Evolutionary conservation across 768 basidiomycete species (phyloP).

Genomic region (Phaeotremella skinneri): DNA sequence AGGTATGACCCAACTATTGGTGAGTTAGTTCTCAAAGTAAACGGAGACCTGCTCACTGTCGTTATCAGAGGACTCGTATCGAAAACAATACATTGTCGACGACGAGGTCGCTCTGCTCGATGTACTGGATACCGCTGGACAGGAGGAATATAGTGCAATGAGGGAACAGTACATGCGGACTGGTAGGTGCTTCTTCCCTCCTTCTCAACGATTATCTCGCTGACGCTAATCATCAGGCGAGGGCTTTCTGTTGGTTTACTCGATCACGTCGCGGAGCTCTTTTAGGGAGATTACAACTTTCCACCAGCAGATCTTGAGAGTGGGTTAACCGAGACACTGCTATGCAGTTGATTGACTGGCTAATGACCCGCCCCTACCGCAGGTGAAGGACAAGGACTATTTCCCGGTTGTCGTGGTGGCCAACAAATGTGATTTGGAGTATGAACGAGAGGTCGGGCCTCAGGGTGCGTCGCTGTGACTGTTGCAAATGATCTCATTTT

Average conservation of each 20-base stretch:
- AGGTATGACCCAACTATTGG: conserved; percentile 84
- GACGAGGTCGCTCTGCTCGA: conserved; percentile 98
- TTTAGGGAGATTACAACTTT: conserved; percentile 96
- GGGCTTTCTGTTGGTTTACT: conserved; percentile 95
- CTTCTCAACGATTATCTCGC: background rate
- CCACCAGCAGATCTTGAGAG: conserved; percentile 81
- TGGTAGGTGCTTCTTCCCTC: conserved; percentile 34
- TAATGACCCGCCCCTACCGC: conserved; percentile 29
- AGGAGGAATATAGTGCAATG: conserved; percentile 99
- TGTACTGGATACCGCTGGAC: conserved; percentile 94
- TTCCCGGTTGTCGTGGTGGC: conserved; percentile 96
- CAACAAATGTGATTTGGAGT: conserved; percentile 96
- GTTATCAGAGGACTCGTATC: conserved; percentile 73
- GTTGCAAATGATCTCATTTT: background rate
- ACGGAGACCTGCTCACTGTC: background rate
- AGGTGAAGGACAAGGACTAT: conserved; percentile 92
- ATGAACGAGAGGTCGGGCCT: conserved; percentile 92
- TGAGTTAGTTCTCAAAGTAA: conserved; percentile 16
- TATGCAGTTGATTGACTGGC: background rate
- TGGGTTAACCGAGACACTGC: conserved; percentile 18
- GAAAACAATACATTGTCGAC: conserved; percentile 95
- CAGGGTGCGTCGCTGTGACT: conserved; percentile 62
- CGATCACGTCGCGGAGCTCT: conserved; percentile 94
- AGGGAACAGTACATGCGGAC: conserved; percentile 99
- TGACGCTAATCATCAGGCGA: conserved; percentile 62